These are phyloP conservation scores for Phytophthora idaei DNA, from an alignment of 352 stramenopile species.

Conservation along the genomic window DNA sequence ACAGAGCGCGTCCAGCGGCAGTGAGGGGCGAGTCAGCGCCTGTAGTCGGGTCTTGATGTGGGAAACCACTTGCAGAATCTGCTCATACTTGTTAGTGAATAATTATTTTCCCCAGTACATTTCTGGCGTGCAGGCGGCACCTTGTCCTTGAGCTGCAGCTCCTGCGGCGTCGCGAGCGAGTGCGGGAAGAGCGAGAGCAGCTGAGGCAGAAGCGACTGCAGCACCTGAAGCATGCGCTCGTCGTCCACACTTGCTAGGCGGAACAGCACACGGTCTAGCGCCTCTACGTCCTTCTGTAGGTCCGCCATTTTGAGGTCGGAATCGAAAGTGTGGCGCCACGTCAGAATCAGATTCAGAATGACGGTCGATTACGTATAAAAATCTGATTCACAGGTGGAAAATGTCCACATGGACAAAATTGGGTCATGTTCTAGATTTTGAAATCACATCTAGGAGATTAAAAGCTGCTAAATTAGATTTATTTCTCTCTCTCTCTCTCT, in stretches of 20 bases:
- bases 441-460: no score
- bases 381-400: no score
- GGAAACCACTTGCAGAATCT: constrained; percentile 77
- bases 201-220: constrained; percentile 71
- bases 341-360: no score
- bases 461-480: no score
- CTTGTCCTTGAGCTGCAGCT: constrained; percentile 74
- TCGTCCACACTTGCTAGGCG: constrained; percentile 73
- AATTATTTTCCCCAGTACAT: background rate
- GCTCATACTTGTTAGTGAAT: background rate
- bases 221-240: constrained; percentile 62
- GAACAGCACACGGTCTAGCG: constrained; percentile 81
- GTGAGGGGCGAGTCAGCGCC: constrained; percentile 44
- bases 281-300: constrained; percentile 61
- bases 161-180: constrained; percentile 37
- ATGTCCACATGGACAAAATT: no score
- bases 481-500: no score
- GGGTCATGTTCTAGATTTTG: no score
- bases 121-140: constrained; percentile 21
- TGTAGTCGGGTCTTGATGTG: constrained; percentile 79
- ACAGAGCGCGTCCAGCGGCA: constrained; percentile 61
- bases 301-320: constrained; percentile 21
- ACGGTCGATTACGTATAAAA: no score
- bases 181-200: constrained; percentile 67
- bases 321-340: no score